Evolutionary conservation across 2,329 filamentous ascomycete genomes (phyloP).

Genomic region (Pestalotiopsis sp.): DNA sequence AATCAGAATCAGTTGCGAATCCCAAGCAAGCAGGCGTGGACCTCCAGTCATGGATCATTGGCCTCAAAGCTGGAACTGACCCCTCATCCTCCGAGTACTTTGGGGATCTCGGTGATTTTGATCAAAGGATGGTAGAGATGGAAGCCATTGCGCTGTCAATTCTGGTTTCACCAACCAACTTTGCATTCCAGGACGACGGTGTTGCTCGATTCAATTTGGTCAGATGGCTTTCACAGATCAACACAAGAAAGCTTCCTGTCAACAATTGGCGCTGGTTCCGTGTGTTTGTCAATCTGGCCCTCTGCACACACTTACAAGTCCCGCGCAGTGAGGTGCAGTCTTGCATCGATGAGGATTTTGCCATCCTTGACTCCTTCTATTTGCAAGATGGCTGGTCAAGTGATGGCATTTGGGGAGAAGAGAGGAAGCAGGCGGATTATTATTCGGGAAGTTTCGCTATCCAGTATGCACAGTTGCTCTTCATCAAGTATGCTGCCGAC

Average conservation of each 20-base stretch:
- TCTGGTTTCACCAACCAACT: slow-evolving; percentile 42
- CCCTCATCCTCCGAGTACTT: slow-evolving; percentile 44
- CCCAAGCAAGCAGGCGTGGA: neutral
- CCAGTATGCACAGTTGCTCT: slow-evolving; percentile 53
- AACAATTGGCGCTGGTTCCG: slow-evolving; percentile 59
- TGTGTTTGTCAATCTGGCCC: slow-evolving; percentile 50
- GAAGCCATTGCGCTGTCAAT: slow-evolving; percentile 54
- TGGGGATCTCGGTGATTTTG: slow-evolving; percentile 46
- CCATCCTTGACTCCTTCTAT: slow-evolving; percentile 48
- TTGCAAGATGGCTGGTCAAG: slow-evolving; percentile 48
- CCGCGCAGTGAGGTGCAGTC: slow-evolving; percentile 34
- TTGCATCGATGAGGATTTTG: slow-evolving; percentile 44
- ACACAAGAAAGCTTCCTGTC: slow-evolving; percentile 46
- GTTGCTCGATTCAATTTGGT: slow-evolving; percentile 38
- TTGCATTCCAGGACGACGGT: slow-evolving; percentile 32
- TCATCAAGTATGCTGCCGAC: slow-evolving; percentile 44
- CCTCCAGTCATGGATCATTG: slow-evolving; percentile 32
- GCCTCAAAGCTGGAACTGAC: slow-evolving; percentile 36
- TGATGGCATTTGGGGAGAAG: slow-evolving; percentile 47
- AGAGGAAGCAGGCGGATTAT: slow-evolving; percentile 49
- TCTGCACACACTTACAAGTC: slow-evolving; percentile 43
- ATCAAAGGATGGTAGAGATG: slow-evolving; percentile 59
- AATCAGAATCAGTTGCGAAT: neutral
- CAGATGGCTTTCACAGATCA: slow-evolving; percentile 45
- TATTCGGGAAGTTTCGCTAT: slow-evolving; percentile 59